Evolutionary conservation across 768 basidiomycete species (phyloP).

Genomic region (Pleurotus salmoneostramineus): DNA sequence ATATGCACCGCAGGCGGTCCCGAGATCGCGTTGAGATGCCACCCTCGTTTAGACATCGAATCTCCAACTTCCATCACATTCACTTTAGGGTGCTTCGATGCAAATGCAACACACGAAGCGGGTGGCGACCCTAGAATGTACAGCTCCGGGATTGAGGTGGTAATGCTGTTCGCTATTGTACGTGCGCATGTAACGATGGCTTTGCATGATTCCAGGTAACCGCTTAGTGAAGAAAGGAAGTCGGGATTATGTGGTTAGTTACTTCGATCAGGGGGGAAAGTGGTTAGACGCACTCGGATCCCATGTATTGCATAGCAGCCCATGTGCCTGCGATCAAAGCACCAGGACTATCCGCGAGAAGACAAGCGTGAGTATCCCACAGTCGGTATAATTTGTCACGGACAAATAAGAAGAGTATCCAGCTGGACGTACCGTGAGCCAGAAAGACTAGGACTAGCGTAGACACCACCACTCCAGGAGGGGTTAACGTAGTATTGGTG

Average conservation of each 20-base stretch:
- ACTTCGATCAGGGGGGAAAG: slow-evolving; percentile 1
- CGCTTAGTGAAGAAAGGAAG: slow-evolving; percentile 36
- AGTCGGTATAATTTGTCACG: background rate
- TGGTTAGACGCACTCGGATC: slow-evolving; percentile 60
- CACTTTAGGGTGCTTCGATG: slow-evolving; percentile 52
- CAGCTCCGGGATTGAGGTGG: slow-evolving; percentile 70
- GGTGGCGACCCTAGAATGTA: slow-evolving; percentile 88
- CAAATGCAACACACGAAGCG: slow-evolving; percentile 90
- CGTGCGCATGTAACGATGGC: slow-evolving; percentile 76
- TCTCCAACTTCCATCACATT: slow-evolving; percentile 91
- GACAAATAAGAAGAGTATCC: no score
- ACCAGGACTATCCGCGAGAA: slow-evolving; percentile 74
- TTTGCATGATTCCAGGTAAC: slow-evolving; percentile 84
- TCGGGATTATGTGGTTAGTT: background rate
- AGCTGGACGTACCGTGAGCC: slow-evolving; percentile 69
- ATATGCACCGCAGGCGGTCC: slow-evolving; percentile 86
- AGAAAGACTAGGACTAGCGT: slow-evolving; percentile 85
- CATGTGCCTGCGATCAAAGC: slow-evolving; percentile 92
- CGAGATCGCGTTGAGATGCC: slow-evolving; percentile 86
- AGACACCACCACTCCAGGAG: slow-evolving; percentile 84
- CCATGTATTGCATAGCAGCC: slow-evolving; percentile 95
- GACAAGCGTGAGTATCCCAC: background rate
- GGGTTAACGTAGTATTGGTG: slow-evolving; percentile 88
- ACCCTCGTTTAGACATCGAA: slow-evolving; percentile 78
- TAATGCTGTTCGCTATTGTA: slow-evolving; percentile 64